Evolutionary conservation across 148 eudicot genomes (phyloP).

Genomic region (Chenopodium quinoa): DNA sequence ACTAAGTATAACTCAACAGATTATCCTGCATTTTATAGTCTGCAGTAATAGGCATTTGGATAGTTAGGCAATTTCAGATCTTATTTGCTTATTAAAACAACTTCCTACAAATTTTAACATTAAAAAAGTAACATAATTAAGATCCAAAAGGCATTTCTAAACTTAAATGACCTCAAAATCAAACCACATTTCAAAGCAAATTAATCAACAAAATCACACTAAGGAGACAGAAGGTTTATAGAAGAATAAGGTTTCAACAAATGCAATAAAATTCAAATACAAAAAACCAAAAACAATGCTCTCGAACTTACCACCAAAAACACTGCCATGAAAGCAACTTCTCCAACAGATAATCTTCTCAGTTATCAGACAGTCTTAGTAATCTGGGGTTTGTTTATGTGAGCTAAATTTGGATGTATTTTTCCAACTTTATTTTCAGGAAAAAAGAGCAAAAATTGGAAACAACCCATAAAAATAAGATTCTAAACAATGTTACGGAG

Average conservation of each 20-base stretch:
- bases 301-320: conserved; percentile 7
- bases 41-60: conserved; percentile 11
- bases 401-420: background rate
- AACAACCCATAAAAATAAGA: conserved; percentile 11
- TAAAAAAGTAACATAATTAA: background rate
- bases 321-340: conserved; percentile 24
- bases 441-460: background rate
- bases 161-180: background rate
- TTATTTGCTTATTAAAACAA: background rate
- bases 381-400: conserved; percentile 1
- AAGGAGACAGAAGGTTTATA: conserved; percentile 8
- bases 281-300: conserved; percentile 6
- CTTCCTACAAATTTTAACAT: background rate
- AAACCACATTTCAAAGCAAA: background rate
- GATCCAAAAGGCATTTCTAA: background rate
- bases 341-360: conserved; percentile 17
- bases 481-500: conserved; percentile 14
- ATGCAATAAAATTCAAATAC: conserved; percentile 12
- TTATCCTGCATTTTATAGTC: background rate
- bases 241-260: background rate
- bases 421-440: background rate
- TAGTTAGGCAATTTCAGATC: conserved; percentile 14
- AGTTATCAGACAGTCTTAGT: background rate
- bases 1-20: background rate
- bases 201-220: background rate